Percentiles rank a stretch among this genome's conserved stretches.
These are phyloP conservation scores for Ascochyta fabae DNA, from an alignment of 2,329 filamentous ascomycete genomes.

Conservation along the genomic window DNA sequence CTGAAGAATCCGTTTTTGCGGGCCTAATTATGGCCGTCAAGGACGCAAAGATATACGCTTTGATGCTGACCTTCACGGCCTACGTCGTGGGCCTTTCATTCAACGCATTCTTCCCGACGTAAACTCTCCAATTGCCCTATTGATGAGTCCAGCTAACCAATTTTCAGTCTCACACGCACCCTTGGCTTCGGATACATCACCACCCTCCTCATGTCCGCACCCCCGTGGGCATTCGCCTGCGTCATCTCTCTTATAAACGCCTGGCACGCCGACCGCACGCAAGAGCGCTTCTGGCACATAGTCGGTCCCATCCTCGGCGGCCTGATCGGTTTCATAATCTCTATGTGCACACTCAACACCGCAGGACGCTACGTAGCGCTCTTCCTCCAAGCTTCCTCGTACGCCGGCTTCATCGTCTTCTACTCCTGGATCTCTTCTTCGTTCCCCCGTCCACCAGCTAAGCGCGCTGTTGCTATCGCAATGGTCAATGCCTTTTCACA, in stretches of 20 bases:
- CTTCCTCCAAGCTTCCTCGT: slow-evolving; percentile 50
- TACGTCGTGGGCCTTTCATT: slow-evolving; percentile 62
- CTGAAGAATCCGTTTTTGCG: slow-evolving; percentile 58
- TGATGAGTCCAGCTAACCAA: not conserved
- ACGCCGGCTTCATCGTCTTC: slow-evolving; percentile 48
- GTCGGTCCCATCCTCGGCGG: slow-evolving; percentile 53
- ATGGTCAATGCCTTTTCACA: slow-evolving; percentile 62
- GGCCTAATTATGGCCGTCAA: slow-evolving; percentile 66
- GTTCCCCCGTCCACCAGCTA: slow-evolving; percentile 63
- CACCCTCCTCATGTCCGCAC: slow-evolving; percentile 52
- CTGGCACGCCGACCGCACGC: slow-evolving; percentile 59
- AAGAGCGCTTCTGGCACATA: slow-evolving; percentile 61
- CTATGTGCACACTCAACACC: slow-evolving; percentile 39
- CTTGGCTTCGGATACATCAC: slow-evolving; percentile 48
- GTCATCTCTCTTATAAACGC: slow-evolving; percentile 56
- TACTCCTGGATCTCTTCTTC: slow-evolving; percentile 47
- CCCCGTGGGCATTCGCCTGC: slow-evolving; percentile 58
- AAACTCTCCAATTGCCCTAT: not conserved
- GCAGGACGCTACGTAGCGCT: slow-evolving; percentile 44
- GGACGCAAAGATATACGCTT: slow-evolving; percentile 67
- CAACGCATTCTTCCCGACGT: slow-evolving; percentile 44
- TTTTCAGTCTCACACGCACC: slow-evolving; percentile 44
- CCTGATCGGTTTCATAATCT: slow-evolving; percentile 54
- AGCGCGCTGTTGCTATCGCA: slow-evolving; percentile 66
- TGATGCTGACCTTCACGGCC: slow-evolving; percentile 68